Evolutionary conservation across 2,329 filamentous ascomycete species (phyloP), one percentile per base, ranked within the genome.

Genomic region (Domatiomyces globalis): DNA sequence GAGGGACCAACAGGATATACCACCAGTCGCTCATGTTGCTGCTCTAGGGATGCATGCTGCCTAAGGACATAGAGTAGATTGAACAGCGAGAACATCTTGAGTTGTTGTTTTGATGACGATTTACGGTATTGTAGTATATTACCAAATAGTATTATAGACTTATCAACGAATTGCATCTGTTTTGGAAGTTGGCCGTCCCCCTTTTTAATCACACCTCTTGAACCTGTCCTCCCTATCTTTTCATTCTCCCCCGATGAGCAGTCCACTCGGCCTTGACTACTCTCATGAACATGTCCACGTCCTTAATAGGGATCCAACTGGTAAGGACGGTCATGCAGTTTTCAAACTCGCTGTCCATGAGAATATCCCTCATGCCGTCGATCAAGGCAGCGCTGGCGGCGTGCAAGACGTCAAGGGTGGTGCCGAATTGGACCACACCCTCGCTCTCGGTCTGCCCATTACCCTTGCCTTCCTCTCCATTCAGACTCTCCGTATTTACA

Each of bases 301-400:
- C 90, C 68, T 87, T 87, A 65, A 98, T 84, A 18, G 90, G 88
- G 45, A 96, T 84, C 81, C 87, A 95, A 51, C 85, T 88, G 27
- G 92, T 96, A 56, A 98, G 73, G 6, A 89, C 85, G 71, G 95
- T 96, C 92, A 98, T 98, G 46, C 85, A 85, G 63, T 94, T 94
- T 66, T 98, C 92, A 67, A 96, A 98, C 65, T 98, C 92, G 12
- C 86, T 87, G 62, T 94, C 88, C 5, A 95, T 73, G 29, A 98
- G 74, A 49, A 94, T 87, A 56, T 95, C 87, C 39, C 87, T 77
- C 58, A 92, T 85, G 17, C 87, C 89, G 65, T 95, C 87, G 46
- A 96, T 89, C 25, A 98, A 75, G 1, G 92, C 90, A 2, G 89
- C 85, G 55, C 85, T 85, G 5, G 88, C 85, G 9, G 92, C 90